These are phyloP conservation scores for Dryas octopetala DNA, from an alignment of 306 rosid genomes.

Conservation along the genomic window DNA sequence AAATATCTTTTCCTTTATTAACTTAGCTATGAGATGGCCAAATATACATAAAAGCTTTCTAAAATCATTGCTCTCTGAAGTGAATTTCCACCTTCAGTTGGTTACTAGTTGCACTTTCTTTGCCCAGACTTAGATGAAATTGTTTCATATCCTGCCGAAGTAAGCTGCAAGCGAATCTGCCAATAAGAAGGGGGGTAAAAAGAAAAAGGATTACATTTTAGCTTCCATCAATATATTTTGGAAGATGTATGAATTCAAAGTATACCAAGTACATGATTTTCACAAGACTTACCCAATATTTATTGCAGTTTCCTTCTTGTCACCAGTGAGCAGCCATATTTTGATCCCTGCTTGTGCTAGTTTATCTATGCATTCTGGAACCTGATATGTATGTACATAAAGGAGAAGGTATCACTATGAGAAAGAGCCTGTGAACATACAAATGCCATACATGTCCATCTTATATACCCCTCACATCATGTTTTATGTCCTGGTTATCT, in stretches of 20 bases:
- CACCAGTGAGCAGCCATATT: slow-evolving; percentile 42
- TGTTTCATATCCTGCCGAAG: slow-evolving; percentile 36
- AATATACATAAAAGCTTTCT: background rate
- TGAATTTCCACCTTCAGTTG: slow-evolving; percentile 25
- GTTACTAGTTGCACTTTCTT: slow-evolving; percentile 4
- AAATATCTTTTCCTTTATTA: background rate
- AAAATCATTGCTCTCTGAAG: background rate
- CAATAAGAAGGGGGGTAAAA: background rate
- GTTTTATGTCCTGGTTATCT: no score
- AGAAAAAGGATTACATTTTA: background rate
- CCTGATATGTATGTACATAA: slow-evolving; percentile 18
- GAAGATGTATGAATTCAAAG: background rate
- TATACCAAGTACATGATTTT: background rate
- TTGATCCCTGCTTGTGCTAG: slow-evolving; percentile 38
- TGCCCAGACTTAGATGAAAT: slow-evolving; percentile 25
- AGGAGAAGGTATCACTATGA: slow-evolving; percentile 3
- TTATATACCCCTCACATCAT: no score
- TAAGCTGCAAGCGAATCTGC: slow-evolving; percentile 39
- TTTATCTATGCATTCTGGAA: slow-evolving; percentile 39
- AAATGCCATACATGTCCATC: background rate
- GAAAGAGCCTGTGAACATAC: background rate
- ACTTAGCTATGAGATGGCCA: background rate
- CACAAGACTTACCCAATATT: slow-evolving; percentile 33
- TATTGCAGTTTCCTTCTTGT: slow-evolving; percentile 44
- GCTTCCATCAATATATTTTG: background rate